Base-by-base conservation (phyloP, 208 protist genomes). In the Chromosphaera perkinsii region DNA sequence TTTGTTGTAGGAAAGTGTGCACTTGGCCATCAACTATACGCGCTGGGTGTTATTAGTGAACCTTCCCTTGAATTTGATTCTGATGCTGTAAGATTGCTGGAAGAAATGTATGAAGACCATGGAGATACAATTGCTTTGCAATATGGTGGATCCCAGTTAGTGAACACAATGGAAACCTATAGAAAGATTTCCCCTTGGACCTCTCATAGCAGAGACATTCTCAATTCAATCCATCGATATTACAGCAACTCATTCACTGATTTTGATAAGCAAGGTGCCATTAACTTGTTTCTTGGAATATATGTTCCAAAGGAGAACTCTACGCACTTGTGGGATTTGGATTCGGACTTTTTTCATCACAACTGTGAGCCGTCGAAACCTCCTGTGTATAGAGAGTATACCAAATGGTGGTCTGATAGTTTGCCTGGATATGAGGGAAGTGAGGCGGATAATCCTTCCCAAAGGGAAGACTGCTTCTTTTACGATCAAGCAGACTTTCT, bases 1-100 rank as follows among this genome's bases (percentile, higher is more conserved):
- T 92, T 92, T 68, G 86, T 93, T 54, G 84, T 95, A 58, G 89
- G 91, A 58, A 78, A 83, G 45, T 45, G 48, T 42, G 82, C 74
- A 17, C 67, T 88, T 5, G 75, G 43, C 0, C 66, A 82, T 32
- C 83, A 84, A 67, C 45, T 87, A 7, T 81, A 80, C 35, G 79
- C 58, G 1, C 63, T 87, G 47, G 83, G 83, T 9, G 24, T 82
- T 12, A 69, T 78, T 5, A 51, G 63, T 31, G 0, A 31, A 12
- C 60, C 78, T 9, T 27, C 61, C 2, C 17, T 84, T 0, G 74
- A 76, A 42, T 82, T 87, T 29, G 69, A 75, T 31, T 66, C 45
- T 14, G 74, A 78, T 22, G 45, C 76, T 0, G 56, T 20, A 55
- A 77, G 60, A 12, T 27, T 76, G 22, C 37, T 88, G 10, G 71